Percentiles rank a stretch among this genome's conserved stretches.
Evolutionary conservation across 176 grass and related monocot genomes (phyloP).

Genomic region (Alopecurus myosuroides): DNA sequence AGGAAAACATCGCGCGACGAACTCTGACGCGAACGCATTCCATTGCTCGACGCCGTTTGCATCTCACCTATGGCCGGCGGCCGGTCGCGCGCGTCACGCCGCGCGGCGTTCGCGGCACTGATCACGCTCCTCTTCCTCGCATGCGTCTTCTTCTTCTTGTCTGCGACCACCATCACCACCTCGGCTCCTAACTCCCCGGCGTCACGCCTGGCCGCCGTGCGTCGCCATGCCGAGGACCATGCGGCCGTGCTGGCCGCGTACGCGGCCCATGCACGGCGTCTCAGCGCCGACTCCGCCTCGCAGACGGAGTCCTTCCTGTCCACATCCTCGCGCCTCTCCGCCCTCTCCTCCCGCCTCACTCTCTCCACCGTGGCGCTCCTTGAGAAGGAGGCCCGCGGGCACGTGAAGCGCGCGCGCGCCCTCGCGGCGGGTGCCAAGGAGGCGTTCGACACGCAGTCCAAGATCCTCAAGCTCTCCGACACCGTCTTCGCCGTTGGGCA

Average conservation of each 20-base stretch:
- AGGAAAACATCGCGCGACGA: not conserved
- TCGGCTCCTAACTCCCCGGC: slow-evolving; percentile 3
- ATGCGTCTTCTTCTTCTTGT: slow-evolving; percentile 39
- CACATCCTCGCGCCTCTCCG: slow-evolving; percentile 55
- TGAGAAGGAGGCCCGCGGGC: slow-evolving; percentile 62
- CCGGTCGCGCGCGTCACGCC: slow-evolving; percentile 33
- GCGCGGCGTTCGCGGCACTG: slow-evolving; percentile 47
- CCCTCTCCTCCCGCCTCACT: slow-evolving; percentile 61
- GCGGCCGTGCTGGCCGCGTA: slow-evolving; percentile 73
- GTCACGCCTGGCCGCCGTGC: slow-evolving; percentile 48
- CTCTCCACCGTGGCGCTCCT: slow-evolving; percentile 33
- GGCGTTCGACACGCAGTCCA: slow-evolving; percentile 86
- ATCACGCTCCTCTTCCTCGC: slow-evolving; percentile 49
- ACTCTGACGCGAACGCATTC: not conserved
- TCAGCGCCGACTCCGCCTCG: slow-evolving; percentile 41
- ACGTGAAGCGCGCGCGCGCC: slow-evolving; percentile 67
- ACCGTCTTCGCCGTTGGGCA: slow-evolving; percentile 79
- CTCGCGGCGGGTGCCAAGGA: slow-evolving; percentile 73
- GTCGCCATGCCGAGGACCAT: slow-evolving; percentile 71
- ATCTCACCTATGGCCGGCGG: slow-evolving; percentile 53
- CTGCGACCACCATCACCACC: slow-evolving; percentile 17
- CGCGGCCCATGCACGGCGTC: slow-evolving; percentile 61
- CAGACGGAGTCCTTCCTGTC: slow-evolving; percentile 55
- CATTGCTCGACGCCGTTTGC: not conserved
- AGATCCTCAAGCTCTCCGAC: slow-evolving; percentile 87